phyloP scores from a whole-genome alignment of 164 flowering plant species.

The Akebia trifoliata region DNA sequence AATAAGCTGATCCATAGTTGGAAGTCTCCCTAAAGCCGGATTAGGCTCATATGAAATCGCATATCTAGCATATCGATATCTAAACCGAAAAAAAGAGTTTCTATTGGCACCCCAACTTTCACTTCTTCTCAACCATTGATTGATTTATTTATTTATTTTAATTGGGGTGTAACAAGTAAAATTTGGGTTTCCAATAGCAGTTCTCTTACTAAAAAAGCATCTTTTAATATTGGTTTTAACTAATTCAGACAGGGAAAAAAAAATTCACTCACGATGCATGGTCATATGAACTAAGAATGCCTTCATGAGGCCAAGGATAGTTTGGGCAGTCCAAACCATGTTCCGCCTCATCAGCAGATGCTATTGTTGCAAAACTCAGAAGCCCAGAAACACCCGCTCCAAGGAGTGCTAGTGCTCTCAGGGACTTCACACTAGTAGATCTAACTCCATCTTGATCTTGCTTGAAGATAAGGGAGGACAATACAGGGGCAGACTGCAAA shows the following conservation, averaged over 20 bases:
- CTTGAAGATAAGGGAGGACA: constrained; percentile 49
- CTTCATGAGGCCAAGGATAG: constrained; percentile 95
- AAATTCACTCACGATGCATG: constrained; percentile 81
- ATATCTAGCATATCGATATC: too few species aligned
- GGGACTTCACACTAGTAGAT: constrained; percentile 48
- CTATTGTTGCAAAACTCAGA: constrained; percentile 57
- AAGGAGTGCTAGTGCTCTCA: constrained; percentile 64
- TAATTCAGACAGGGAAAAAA: background rate
- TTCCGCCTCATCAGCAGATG: constrained; percentile 95
- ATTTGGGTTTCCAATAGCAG: too few species aligned
- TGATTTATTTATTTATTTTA: too few species aligned
- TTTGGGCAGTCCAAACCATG: constrained; percentile 71
- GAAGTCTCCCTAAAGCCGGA: too few species aligned
- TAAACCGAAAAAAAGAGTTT: too few species aligned
- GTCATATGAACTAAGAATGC: constrained; percentile 93
- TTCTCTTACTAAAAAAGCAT: too few species aligned
- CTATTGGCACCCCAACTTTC: too few species aligned
- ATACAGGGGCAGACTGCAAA: constrained; percentile 52
- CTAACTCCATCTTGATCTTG: constrained; percentile 47
- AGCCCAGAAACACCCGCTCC: constrained; percentile 88
- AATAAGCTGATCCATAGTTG: too few species aligned
- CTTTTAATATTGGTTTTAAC: background rate
- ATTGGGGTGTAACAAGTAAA: too few species aligned
- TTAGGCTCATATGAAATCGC: too few species aligned
- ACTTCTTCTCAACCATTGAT: too few species aligned